phyloP scores from a whole-genome alignment of 495 filamentous ascomycete genomes.

The Aspergillus affinis region DNA sequence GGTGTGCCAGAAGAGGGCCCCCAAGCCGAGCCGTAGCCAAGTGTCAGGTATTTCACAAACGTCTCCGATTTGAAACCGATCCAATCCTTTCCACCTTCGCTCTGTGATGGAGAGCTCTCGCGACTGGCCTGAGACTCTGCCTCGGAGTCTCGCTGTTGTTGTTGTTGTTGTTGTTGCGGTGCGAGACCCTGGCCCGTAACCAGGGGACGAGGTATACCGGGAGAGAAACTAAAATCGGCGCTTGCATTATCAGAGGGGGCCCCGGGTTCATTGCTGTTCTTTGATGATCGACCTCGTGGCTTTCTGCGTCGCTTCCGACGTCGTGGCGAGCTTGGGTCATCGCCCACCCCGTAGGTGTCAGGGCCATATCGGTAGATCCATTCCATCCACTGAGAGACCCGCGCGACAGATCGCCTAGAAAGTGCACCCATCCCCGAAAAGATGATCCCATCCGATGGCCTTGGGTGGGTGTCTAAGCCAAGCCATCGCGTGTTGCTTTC shows the following conservation, averaged over 20 bases:
- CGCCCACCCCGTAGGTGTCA: constrained; percentile 74
- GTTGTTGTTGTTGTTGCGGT: too few relatives aligned
- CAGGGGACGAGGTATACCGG: constrained; percentile 48
- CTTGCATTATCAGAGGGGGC: constrained; percentile 14
- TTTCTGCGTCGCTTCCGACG: constrained; percentile 39
- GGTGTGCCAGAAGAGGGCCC: constrained; percentile 38
- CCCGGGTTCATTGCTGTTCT: constrained; percentile 4
- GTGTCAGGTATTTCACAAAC: constrained; percentile 58
- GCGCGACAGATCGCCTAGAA: constrained; percentile 60
- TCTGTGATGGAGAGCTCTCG: constrained; percentile 20
- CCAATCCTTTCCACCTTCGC: constrained; percentile 25
- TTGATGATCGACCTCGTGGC: constrained; percentile 19
- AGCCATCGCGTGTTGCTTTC: constrained; percentile 53
- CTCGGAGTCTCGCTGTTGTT: constrained; percentile 17
- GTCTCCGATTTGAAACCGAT: constrained; percentile 40
- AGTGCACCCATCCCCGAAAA: constrained; percentile 77
- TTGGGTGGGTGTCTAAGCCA: constrained; percentile 60
- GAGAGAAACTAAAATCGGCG: constrained; percentile 32
- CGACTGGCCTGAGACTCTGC: constrained; percentile 14
- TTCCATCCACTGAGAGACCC: constrained; percentile 79
- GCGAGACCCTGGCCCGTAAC: constrained; percentile 30
- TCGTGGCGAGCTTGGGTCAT: constrained; percentile 64
- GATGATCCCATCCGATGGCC: constrained; percentile 73
- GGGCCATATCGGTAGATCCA: constrained; percentile 75
- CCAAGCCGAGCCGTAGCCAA: constrained; percentile 64